These are phyloP conservation scores for Aspergillus eucalypticola DNA, from an alignment of 2,329 filamentous ascomycete species.

Conservation along the genomic window DNA sequence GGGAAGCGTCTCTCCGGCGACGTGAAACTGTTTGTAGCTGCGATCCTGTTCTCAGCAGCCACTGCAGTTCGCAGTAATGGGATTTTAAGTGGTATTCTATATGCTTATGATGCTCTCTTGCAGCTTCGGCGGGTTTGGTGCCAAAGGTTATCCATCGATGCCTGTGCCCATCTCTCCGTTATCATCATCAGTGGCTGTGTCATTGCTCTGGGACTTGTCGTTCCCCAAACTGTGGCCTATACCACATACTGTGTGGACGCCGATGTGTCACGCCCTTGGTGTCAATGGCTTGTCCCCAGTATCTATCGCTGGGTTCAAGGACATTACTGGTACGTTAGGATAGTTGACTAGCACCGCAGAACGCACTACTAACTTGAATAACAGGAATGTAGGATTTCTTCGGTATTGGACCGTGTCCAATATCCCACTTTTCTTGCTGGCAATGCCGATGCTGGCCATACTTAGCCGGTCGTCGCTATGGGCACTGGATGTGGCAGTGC, in stretches of 20 bases:
- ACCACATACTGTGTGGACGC: slow-evolving; percentile 62
- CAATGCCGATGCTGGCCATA: slow-evolving; percentile 72
- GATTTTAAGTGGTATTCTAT: slow-evolving; percentile 74
- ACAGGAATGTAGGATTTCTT: slow-evolving; percentile 83
- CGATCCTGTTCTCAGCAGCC: slow-evolving; percentile 69
- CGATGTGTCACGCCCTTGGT: slow-evolving; percentile 67
- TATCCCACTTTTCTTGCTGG: slow-evolving; percentile 82
- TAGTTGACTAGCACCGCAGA: neutral
- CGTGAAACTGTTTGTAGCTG: slow-evolving; percentile 60
- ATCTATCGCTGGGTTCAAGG: slow-evolving; percentile 89
- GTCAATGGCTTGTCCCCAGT: slow-evolving; percentile 69
- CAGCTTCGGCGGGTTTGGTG: slow-evolving; percentile 46
- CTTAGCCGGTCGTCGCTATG: slow-evolving; percentile 62
- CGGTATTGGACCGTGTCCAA: slow-evolving; percentile 89
- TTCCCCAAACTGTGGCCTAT: slow-evolving; percentile 78
- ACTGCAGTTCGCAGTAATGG: slow-evolving; percentile 82
- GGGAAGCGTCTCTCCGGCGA: slow-evolving; percentile 40
- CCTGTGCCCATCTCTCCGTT: slow-evolving; percentile 56
- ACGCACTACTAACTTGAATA: slow-evolving; percentile 17
- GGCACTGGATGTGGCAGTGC: slow-evolving; percentile 36
- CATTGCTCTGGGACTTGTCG: slow-evolving; percentile 65
- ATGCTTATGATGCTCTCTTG: slow-evolving; percentile 62
- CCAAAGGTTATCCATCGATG: slow-evolving; percentile 37
- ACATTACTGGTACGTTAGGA: slow-evolving; percentile 74
- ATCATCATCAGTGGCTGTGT: slow-evolving; percentile 67